These are phyloP conservation scores for Saccharomyces eubayanus DNA, from an alignment of 805 yeast species.

Conservation along the genomic window DNA sequence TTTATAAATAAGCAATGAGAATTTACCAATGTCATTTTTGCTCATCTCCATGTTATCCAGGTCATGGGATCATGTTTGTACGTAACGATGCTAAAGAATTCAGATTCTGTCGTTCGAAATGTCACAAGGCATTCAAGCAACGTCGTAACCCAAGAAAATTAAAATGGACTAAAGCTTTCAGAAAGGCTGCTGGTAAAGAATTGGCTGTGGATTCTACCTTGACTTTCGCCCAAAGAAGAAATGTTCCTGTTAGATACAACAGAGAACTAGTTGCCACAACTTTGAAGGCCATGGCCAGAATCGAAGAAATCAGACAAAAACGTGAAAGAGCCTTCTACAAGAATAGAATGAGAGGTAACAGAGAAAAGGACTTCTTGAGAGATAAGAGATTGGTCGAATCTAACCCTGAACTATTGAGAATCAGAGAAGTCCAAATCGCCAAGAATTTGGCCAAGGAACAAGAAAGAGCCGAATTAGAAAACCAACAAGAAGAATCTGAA, in stretches of 20 bases:
- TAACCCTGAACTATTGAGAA: slow-evolving; percentile 80
- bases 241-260: slow-evolving; percentile 95
- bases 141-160: slow-evolving; percentile 97
- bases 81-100: slow-evolving; percentile 97
- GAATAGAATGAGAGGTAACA: slow-evolving; percentile 98
- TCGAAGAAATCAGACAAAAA: slow-evolving; percentile 90
- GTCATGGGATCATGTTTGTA: slow-evolving; percentile 94
- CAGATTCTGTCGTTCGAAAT: slow-evolving; percentile 93
- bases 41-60: slow-evolving; percentile 91
- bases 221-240: slow-evolving; percentile 94
- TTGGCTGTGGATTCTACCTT: slow-evolving; percentile 94
- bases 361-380: slow-evolving; percentile 71
- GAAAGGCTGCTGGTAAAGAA: slow-evolving; percentile 98
- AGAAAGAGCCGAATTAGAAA: slow-evolving; percentile 44
- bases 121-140: slow-evolving; percentile 95
- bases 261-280: slow-evolving; percentile 93
- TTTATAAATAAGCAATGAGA: slow-evolving; percentile 47
- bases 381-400: slow-evolving; percentile 84
- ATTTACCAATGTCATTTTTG: slow-evolving; percentile 90
- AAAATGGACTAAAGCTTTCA: slow-evolving; percentile 97
- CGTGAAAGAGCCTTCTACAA: slow-evolving; percentile 98
- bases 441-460: slow-evolving; percentile 64
- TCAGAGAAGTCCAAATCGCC: slow-evolving; percentile 88
- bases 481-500: slow-evolving; percentile 37
- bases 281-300: slow-evolving; percentile 88